Base-by-base conservation (phyloP, 371 early-diverging fungal species). In the Syncephalastrum sp. region DNA sequence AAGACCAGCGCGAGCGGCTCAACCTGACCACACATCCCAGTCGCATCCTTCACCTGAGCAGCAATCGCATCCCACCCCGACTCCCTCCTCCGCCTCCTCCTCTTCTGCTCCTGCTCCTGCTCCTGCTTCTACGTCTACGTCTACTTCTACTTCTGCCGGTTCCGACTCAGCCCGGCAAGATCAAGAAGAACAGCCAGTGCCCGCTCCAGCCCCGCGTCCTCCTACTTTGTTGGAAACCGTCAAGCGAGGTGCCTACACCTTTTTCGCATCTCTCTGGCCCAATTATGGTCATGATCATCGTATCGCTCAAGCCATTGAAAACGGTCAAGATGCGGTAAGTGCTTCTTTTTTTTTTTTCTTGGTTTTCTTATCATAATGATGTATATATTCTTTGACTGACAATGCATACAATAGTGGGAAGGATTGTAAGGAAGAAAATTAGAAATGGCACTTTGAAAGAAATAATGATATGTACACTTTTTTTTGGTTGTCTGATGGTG, bases 211-310 rank as follows among this genome's bases (percentile, higher is more conserved):
- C 19, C 16, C 19, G 23, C 38, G 38, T 33, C 38, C 38, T 12
- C 10, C 38, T 7, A 54, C 58, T 10, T 42, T 63, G 19, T 41
- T 63, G 16, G 55, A 33, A 6, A 50, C 64, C 8, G 56, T 68
- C 52, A 72, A 72, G 52, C 65, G 78, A 25, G 70, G 75, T 10
- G 52, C 59, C 8, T 72, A 72, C 47, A 59, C 69, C 4, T 78
- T 78, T 56, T 45, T 74, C 41, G 70, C 73, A 7, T 78, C 78
- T 5, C 61, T 78, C 44, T 78, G 72, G 71, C 78, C 78, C 19
- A 67, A 60, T 19, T 77, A 74, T 54, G 74, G 72, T 17, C 63
- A 64, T 15, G 72, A 74, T 61, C 72, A 72, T 6, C 69, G 59
- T 24, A 60, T 71, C 42, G 77, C 74, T 4, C 72, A 74, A 53